Conservation (phyloP, 352 stramenopile species). For the Phytophthora multivora region DNA sequence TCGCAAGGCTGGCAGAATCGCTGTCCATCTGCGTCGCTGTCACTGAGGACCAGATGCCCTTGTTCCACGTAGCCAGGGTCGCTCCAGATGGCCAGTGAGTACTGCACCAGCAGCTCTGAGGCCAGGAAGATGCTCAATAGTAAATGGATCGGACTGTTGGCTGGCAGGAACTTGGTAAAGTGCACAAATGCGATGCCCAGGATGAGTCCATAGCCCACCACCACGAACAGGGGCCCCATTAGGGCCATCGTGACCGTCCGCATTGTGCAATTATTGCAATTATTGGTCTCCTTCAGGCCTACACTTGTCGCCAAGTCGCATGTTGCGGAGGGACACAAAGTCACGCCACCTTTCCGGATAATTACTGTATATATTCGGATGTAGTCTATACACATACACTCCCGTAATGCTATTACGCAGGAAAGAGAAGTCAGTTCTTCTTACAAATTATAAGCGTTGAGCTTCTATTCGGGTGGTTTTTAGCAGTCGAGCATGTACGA, state of each 20-base stretch:
- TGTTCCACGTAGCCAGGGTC: constrained; percentile 39
- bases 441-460: not conserved
- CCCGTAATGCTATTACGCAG: constrained; percentile 3
- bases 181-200: constrained; percentile 32
- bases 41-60: constrained; percentile 11
- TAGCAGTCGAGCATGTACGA: constrained; percentile 16
- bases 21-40: not conserved
- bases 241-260: not conserved
- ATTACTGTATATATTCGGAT: constrained; percentile 2
- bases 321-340: constrained; percentile 16
- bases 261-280: not conserved
- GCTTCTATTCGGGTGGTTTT: constrained; percentile 18
- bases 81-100: constrained; percentile 48
- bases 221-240: constrained; percentile 33
- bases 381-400: not conserved
- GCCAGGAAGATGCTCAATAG: constrained; percentile 37
- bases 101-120: constrained; percentile 43
- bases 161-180: constrained; percentile 37
- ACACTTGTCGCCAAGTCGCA: constrained; percentile 29
- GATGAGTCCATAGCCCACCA: constrained; percentile 40
- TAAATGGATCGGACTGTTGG: constrained; percentile 5
- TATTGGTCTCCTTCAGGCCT: constrained; percentile 1
- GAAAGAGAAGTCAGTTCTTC: constrained; percentile 1
- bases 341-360: constrained; percentile 6
- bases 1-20: constrained; percentile 29